phyloP scores from a whole-genome alignment of 163 green algal genomes.

The Chloroidium sp. region DNA sequence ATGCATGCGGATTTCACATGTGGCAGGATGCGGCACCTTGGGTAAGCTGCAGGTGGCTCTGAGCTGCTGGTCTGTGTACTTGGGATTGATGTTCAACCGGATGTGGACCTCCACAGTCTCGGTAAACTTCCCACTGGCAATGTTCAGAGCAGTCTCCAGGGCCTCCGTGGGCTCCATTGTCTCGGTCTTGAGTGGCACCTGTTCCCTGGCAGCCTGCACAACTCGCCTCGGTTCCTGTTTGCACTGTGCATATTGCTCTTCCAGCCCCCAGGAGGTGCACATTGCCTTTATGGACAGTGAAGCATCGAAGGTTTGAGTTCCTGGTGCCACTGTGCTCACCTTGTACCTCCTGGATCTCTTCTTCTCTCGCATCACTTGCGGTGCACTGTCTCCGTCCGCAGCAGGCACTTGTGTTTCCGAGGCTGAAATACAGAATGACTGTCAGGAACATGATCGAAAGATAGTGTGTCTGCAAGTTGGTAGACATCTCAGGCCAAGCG shows the following conservation, averaged over 20 bases:
- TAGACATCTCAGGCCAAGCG: too few species aligned
- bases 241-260: too few species aligned
- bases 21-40: constrained; percentile 23
- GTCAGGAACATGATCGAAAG: too few species aligned
- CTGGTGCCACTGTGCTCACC: neutral
- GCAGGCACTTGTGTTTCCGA: too few species aligned
- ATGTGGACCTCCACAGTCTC: constrained; percentile 95
- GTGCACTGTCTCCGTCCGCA: neutral
- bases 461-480: too few species aligned
- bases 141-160: constrained; percentile 51
- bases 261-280: too few species aligned
- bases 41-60: constrained; percentile 90
- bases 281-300: too few species aligned
- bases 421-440: too few species aligned
- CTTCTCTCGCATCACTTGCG: neutral
- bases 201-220: neutral
- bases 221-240: too few species aligned
- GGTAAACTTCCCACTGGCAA: constrained; percentile 68
- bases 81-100: constrained; percentile 67
- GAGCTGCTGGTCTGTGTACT: constrained; percentile 98
- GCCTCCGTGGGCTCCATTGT: constrained; percentile 44
- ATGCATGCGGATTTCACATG: neutral
- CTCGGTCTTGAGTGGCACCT: neutral
- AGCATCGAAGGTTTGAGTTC: too few species aligned
- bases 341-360: neutral